Conservation (phyloP, 1,284 basidiomycete species). For the Xerocomus nothofagi region DNA sequence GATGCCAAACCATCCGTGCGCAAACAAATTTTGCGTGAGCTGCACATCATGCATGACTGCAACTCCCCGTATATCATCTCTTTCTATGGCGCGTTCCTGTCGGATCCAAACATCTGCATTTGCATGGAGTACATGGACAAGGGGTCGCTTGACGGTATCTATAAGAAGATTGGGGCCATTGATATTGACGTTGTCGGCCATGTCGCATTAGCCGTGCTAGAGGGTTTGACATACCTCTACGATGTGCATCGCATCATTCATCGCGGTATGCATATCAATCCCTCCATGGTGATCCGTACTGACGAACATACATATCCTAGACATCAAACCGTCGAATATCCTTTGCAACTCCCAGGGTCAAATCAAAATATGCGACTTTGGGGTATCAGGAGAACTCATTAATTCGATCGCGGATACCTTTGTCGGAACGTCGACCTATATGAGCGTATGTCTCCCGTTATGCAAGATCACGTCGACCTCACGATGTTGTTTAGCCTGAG, state of each 20-base stretch:
- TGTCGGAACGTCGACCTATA: conserved; percentile 98
- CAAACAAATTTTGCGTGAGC: conserved; percentile 95
- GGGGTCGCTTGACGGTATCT: conserved; percentile 88
- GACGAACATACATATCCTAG: conserved; percentile 48
- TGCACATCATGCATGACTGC: conserved; percentile 99
- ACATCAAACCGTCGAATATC: conserved; percentile 99
- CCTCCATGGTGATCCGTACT: conserved; percentile 1
- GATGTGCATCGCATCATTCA: conserved; percentile 99
- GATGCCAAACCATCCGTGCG: conserved; percentile 97
- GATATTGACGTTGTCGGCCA: conserved; percentile 87
- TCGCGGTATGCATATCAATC: conserved; percentile 64
- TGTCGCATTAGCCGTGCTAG: conserved; percentile 90
- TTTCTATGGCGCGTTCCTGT: conserved; percentile 94
- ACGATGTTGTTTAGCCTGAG: conserved; percentile 69
- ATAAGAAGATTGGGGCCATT: conserved; percentile 90
- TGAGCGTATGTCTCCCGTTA: conserved; percentile 76
- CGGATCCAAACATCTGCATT: conserved; percentile 97
- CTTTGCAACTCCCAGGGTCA: conserved; percentile 91
- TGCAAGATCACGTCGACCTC: conserved; percentile 8
- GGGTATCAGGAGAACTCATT: conserved; percentile 97
- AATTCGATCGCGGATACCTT: conserved; percentile 99
- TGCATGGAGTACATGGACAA: conserved; percentile 99
- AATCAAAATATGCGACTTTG: conserved; percentile 99
- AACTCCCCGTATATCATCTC: conserved; percentile 91
- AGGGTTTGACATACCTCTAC: conserved; percentile 96